phyloP scores from a whole-genome alignment of 331 rosid species.

The Malus hybrid region DNA sequence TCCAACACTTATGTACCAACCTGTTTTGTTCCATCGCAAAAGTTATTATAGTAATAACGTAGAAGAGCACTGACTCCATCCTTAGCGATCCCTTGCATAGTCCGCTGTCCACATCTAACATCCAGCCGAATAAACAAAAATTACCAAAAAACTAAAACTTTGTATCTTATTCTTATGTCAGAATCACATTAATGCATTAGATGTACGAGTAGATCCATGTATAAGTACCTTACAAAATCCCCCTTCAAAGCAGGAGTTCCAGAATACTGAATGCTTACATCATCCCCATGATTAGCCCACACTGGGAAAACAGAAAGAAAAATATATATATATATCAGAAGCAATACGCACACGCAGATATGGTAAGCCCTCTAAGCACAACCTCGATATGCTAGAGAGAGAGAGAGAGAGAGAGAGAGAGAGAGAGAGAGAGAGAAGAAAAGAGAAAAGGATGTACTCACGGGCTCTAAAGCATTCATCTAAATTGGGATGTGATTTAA shows the following conservation, averaged over 20 bases:
- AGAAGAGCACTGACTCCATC: constrained; percentile 72
- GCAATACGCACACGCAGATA: not conserved
- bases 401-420: not conserved
- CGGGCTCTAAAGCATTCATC: constrained; percentile 75
- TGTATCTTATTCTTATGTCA: not conserved
- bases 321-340: not conserved
- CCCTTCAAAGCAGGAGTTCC: constrained; percentile 98
- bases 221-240: constrained; percentile 78
- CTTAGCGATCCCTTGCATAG: constrained; percentile 62
- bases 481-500: constrained; percentile 74
- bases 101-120: constrained; percentile 78
- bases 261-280: constrained; percentile 80
- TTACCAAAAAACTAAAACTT: not conserved
- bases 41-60: constrained; percentile 84
- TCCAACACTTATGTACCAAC: constrained; percentile 16
- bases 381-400: not conserved
- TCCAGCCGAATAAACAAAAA: constrained; percentile 20
- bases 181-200: not conserved
- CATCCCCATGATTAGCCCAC: constrained; percentile 99
- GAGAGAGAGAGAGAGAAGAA: not conserved
- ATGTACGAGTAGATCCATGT: constrained; percentile 11
- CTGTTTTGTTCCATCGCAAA: constrained; percentile 87
- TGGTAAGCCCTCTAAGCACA: not conserved
- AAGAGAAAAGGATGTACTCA: constrained; percentile 33
- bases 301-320: constrained; percentile 39